phyloP scores from a whole-genome alignment of 163 green algal species.

The Smithsoniella earleae region DNA sequence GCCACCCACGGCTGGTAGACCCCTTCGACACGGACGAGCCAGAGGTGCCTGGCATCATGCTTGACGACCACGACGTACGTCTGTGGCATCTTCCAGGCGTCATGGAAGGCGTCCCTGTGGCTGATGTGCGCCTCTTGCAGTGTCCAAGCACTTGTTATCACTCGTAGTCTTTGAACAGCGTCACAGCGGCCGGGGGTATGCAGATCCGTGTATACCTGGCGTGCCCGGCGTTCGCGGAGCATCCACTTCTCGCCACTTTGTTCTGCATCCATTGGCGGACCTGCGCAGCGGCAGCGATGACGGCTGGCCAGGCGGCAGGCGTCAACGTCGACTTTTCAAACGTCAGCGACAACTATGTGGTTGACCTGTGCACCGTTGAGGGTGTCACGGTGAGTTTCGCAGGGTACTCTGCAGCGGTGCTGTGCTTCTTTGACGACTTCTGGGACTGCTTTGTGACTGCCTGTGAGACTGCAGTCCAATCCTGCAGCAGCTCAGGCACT shows the following conservation, averaged over 20 bases:
- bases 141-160: too few species aligned
- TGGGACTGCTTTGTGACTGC: neutral
- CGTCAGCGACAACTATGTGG: neutral
- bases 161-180: too few species aligned
- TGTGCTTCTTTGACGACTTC: neutral
- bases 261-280: neutral
- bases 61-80: too few species aligned
- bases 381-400: neutral
- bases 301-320: neutral
- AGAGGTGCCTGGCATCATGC: too few species aligned
- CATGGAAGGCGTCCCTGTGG: too few species aligned
- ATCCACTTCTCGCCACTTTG: neutral
- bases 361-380: neutral
- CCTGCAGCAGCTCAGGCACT: too few species aligned
- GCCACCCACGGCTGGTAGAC: too few species aligned
- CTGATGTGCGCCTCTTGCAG: too few species aligned
- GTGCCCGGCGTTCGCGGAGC: neutral
- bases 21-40: too few species aligned
- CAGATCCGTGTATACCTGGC: neutral
- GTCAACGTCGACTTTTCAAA: neutral
- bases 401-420: neutral
- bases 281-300: neutral
- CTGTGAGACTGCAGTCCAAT: too few species aligned
- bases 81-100: conserved; percentile 20
- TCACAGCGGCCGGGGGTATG: too few species aligned